Percentiles rank a stretch among this genome's conserved stretches.
phyloP scores from a whole-genome alignment of 345 rosid species.

The Boechera divaricarpa region DNA sequence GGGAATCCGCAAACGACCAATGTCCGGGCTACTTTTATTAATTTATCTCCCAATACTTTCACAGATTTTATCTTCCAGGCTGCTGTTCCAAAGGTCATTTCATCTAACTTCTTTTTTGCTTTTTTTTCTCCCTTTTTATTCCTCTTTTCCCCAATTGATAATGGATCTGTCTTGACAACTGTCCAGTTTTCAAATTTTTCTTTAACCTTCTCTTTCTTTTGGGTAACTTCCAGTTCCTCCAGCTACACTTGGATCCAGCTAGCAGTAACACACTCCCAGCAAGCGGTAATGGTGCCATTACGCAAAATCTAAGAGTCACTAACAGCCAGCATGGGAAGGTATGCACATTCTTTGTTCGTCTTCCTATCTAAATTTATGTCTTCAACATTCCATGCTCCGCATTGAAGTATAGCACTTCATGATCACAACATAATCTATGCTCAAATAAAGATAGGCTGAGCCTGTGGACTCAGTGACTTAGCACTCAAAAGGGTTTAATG shows the following conservation, averaged over 20 bases:
- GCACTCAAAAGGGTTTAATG: constrained; percentile 26
- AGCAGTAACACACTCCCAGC: constrained; percentile 76
- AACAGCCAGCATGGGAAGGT: constrained; percentile 99
- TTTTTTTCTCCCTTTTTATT: not conserved
- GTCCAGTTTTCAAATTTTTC: not conserved
- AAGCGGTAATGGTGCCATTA: constrained; percentile 62
- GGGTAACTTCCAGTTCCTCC: constrained; percentile 76
- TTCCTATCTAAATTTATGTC: constrained; percentile 1
- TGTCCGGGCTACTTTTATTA: constrained; percentile 77
- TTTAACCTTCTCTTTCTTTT: constrained; percentile 25
- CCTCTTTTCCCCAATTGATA: not conserved
- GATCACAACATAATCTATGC: constrained; percentile 9
- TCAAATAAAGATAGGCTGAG: constrained; percentile 11
- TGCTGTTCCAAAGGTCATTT: constrained; percentile 94
- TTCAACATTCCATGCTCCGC: not conserved
- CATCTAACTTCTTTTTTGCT: not conserved
- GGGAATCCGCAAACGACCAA: constrained; percentile 72
- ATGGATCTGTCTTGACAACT: not conserved
- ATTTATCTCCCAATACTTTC: constrained; percentile 64
- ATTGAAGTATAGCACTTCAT: constrained; percentile 12
- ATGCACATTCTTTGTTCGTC: constrained; percentile 24
- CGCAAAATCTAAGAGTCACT: constrained; percentile 73
- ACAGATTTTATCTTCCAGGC: constrained; percentile 94
- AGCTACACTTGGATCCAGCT: constrained; percentile 92
- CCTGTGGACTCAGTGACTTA: constrained; percentile 7